Evolutionary conservation across 2,329 filamentous ascomycete genomes (phyloP), one percentile per base, ranked within the genome.

Genomic region (Cercospora berteroae): DNA sequence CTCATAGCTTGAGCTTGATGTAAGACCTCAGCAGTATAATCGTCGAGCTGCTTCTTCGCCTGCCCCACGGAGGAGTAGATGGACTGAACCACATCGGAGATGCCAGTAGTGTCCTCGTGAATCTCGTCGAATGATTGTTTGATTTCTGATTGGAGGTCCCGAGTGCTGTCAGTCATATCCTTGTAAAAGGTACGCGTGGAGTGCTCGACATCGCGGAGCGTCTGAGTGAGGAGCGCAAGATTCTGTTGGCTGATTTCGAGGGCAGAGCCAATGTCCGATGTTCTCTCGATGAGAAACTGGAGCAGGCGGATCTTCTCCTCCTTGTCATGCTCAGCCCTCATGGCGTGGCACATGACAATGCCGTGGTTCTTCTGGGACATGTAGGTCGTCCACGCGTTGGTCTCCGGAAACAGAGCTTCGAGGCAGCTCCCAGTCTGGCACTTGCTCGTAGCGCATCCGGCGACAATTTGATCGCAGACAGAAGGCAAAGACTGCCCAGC

Each of bases 381-480:
- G 78, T 88, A 90, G 25, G 87, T 89, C 1, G 83, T 88, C 87
- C 88, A 90, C 75, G 84, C 82, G 25, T 83, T 81, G 18, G 82
- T 81, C 56, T 64, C 61, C 7, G 60, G 44, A 48, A 85, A 83
- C 1, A 90, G 76, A 4, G 82, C 82, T 56, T 79, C 80, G 4
- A 88, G 77, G 71, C 88, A 91, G 9, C 78, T 72, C 56, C 81
- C 79, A 25, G 88, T 75, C 56, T 81, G 72, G 13, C 71, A 60
- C 5, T 75, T 73, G 27, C 74, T 80, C 33, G 75, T 73, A 64
- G 76, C 20, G 52, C 36, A 18, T 9, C 52, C 50, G 13, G 27
- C 12, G 48, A 56, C 48, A 20, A 39, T 12, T n/a, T 77, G 36
- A 89, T 77, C 72, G 70, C 88, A 90, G 25, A 82, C 72, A 3